A percentile compares a stretch with the other conserved stretches of the same genome.
Evolutionary conservation across 2,329 filamentous ascomycete species (phyloP).

Genomic region (Penicillium sp.): DNA sequence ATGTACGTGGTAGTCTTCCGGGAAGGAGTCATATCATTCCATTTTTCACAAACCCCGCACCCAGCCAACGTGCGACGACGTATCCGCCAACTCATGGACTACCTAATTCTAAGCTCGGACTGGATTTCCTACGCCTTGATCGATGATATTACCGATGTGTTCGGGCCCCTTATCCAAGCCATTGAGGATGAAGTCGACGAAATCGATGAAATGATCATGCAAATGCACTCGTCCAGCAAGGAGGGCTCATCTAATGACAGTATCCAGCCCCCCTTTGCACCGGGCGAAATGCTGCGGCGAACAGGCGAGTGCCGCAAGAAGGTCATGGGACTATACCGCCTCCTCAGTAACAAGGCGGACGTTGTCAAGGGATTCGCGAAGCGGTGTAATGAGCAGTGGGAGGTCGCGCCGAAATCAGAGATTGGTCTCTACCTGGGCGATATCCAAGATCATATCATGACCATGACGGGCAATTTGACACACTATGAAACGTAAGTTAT

Average conservation of each 20-base stretch:
- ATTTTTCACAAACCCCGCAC: slow-evolving; percentile 95
- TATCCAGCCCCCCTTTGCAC: slow-evolving; percentile 53
- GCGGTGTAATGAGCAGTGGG: slow-evolving; percentile 96
- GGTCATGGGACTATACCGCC: slow-evolving; percentile 91
- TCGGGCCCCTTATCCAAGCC: slow-evolving; percentile 85
- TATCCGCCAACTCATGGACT: slow-evolving; percentile 91
- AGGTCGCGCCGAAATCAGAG: slow-evolving; percentile 90
- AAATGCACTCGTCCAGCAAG: slow-evolving; percentile 68
- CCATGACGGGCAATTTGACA: slow-evolving; percentile 93
- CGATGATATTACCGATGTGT: slow-evolving; percentile 97
- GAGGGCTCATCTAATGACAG: slow-evolving; percentile 38
- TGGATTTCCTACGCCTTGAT: slow-evolving; percentile 99
- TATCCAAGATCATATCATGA: slow-evolving; percentile 98
- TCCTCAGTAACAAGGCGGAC: slow-evolving; percentile 96
- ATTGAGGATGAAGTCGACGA: slow-evolving; percentile 98
- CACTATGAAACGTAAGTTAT: slow-evolving; percentile 91
- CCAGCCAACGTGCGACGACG: slow-evolving; percentile 92
- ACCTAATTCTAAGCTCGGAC: slow-evolving; percentile 87
- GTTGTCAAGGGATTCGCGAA: slow-evolving; percentile 99
- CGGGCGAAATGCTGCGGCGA: slow-evolving; percentile 81
- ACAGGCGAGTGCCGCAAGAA: slow-evolving; percentile 95
- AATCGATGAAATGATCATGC: slow-evolving; percentile 89
- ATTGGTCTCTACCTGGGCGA: slow-evolving; percentile 98
- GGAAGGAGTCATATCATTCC: slow-evolving; percentile 93
- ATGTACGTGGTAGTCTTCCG: slow-evolving; percentile 98